Percentiles rank a stretch among this genome's conserved stretches.
phyloP scores from a whole-genome alignment of 2,329 filamentous ascomycete genomes.

The Pseudocercospora vitis region DNA sequence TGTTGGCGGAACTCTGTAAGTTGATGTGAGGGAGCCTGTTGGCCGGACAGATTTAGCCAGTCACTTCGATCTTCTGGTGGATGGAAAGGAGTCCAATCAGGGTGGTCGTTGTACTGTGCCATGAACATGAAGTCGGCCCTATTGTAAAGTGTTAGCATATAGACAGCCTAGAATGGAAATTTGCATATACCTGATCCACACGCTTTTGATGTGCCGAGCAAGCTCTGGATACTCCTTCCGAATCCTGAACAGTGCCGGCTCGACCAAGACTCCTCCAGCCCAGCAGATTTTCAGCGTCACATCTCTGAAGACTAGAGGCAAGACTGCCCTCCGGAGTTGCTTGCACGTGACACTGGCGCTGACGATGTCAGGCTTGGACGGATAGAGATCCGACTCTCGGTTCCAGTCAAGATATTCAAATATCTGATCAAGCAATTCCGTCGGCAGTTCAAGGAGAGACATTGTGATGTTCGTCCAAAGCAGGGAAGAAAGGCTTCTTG shows the following conservation, averaged over 20 bases:
- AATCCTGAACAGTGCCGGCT: constrained; percentile 18
- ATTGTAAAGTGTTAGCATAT: not conserved
- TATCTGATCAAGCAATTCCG: constrained; percentile 25
- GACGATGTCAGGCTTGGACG: constrained; percentile 18
- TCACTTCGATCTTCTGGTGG: not conserved
- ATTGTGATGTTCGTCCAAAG: too few species aligned
- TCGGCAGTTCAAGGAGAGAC: constrained; percentile 23
- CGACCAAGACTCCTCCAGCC: constrained; percentile 16
- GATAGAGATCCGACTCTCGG: constrained; percentile 14
- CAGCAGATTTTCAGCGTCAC: constrained; percentile 26
- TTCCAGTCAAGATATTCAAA: constrained; percentile 28
- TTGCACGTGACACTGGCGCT: constrained; percentile 19
- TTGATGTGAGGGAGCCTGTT: not conserved
- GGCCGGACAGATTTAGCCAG: not conserved
- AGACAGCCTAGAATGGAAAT: not conserved
- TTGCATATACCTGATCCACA: constrained; percentile 18
- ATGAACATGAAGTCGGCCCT: not conserved
- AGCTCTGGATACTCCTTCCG: constrained; percentile 23
- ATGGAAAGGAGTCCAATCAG: not conserved
- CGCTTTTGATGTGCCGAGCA: constrained; percentile 22
- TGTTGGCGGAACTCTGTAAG: not conserved
- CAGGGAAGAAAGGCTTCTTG: too few species aligned
- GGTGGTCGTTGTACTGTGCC: not conserved
- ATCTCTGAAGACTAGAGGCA: constrained; percentile 24
- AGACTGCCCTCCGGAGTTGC: constrained; percentile 19